Conservation (phyloP, 163 green algal species). For the Trebouxia gelatinosa region DNA sequence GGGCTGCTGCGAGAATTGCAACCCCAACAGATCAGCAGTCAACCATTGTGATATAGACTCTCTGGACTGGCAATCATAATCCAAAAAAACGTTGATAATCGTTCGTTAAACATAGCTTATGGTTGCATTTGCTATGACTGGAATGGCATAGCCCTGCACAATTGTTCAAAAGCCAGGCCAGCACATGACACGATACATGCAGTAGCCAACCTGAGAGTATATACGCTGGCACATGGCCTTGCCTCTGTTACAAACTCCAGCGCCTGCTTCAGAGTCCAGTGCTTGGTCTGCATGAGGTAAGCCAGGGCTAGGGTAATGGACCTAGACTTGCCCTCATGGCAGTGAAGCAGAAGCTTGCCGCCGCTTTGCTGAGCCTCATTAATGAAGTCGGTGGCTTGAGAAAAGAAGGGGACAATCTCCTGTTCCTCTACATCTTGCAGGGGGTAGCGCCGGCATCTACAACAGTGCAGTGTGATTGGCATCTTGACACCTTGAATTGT, state of each 20-base stretch:
- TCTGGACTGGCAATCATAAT: too few relatives aligned
- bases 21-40: too few relatives aligned
- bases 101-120: too few relatives aligned
- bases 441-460: slow-evolving; percentile 35
- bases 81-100: too few relatives aligned
- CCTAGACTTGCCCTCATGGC: slow-evolving; percentile 67
- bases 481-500: too few relatives aligned
- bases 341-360: slow-evolving; percentile 68
- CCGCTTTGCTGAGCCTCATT: slow-evolving; percentile 31
- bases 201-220: too few relatives aligned
- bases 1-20: too few relatives aligned
- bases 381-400: slow-evolving; percentile 50
- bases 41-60: too few relatives aligned
- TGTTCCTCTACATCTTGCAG: slow-evolving; percentile 65
- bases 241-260: slow-evolving; percentile 38
- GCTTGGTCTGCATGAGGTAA: slow-evolving; percentile 59
- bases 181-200: too few relatives aligned
- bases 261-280: slow-evolving; percentile 53
- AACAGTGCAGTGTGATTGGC: background rate
- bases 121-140: too few relatives aligned
- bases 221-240: slow-evolving; percentile 37
- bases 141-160: too few relatives aligned
- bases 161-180: too few relatives aligned
- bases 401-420: slow-evolving; percentile 58
- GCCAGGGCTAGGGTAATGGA: slow-evolving; percentile 64